Evolutionary conservation across 805 yeast genomes (phyloP), one percentile per base, ranked within the genome.

Genomic region (Priceomyces haplophilus): DNA sequence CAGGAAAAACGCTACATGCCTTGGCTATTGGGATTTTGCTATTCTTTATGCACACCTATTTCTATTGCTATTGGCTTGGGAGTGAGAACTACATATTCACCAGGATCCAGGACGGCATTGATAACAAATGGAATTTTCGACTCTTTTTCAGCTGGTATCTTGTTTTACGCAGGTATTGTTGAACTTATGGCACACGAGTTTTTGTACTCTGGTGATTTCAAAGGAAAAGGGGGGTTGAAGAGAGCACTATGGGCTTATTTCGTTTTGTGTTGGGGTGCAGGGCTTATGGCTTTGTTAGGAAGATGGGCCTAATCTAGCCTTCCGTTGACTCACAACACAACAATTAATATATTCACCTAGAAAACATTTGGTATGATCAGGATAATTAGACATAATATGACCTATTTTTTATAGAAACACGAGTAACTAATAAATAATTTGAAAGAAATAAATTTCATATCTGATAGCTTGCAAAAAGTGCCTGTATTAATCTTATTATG

Each of bases 211-310:
- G 77, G 73, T 41, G 83, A 79, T 51, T 80, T 85, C 58, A 80
- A 79, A 53, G 83, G 85, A n/a, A 58, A 65, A n/a, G 65, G 61
- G 29, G 79, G 83, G 1, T 66, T 78, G 37, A 69, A 66, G 46
- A 77, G 64, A 44, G 77, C 77, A 76, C 41, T 79, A 11, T 45
- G 52, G 31, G 87, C 83, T 7, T 81, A 70, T 54, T 49, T 72
- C 40, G 65, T 73, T 31, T 78, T 78, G 77, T 75, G 79, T 52
- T 58, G 71, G 48, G 90, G 90, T 50, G 82, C 85, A n/a, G 88
- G 85, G 10, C 54, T 83, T 29, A 85, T 85, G 91, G 88, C 90
- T 2, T 62, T 84, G 24, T 66, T 85, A 46, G 91, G 89, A 47
- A 80, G 75, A 56, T 83, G 89, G 87, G 87, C 86, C 17, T 81